Evolutionary conservation across 768 basidiomycete genomes (phyloP).

Genomic region (Filobasidium floriforme): DNA sequence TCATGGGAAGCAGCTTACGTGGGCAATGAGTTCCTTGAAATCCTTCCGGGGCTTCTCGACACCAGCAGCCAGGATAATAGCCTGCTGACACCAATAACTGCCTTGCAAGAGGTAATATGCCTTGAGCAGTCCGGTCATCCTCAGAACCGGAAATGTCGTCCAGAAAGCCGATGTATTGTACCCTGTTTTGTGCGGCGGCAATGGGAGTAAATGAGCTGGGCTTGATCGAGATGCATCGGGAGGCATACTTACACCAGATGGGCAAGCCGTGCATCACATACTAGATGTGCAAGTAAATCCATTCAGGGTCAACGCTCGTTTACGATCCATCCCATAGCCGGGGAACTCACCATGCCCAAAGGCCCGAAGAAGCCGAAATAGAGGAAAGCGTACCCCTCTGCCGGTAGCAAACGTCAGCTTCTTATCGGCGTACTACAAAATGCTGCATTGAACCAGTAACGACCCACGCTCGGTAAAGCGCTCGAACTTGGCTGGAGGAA

Average conservation of each 20-base stretch:
- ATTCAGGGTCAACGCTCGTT: neutral
- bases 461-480: conserved; percentile 73
- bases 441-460: neutral
- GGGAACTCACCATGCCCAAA: conserved; percentile 66
- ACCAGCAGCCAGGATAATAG: conserved; percentile 70
- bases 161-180: conserved; percentile 69
- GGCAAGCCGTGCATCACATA: conserved; percentile 73
- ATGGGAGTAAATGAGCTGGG: too few relatives aligned
- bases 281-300: conserved; percentile 46
- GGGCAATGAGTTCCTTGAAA: conserved; percentile 72
- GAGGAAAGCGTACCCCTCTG: conserved; percentile 61
- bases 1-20: conserved; percentile 46
- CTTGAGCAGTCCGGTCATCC: conserved; percentile 77
- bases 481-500: conserved; percentile 63
- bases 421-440: too few relatives aligned
- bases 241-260: conserved; percentile 64
- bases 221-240: neutral
- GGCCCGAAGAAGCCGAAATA: conserved; percentile 67
- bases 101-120: conserved; percentile 87
- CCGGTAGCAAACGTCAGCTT: neutral
- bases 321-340: neutral
- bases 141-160: conserved; percentile 83
- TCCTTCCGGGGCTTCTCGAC: conserved; percentile 95
- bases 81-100: conserved; percentile 90
- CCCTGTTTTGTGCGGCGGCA: too few relatives aligned